Base-by-base conservation (phyloP, 1,284 basidiomycete species). In the Rhodotorula glutinis region DNA sequence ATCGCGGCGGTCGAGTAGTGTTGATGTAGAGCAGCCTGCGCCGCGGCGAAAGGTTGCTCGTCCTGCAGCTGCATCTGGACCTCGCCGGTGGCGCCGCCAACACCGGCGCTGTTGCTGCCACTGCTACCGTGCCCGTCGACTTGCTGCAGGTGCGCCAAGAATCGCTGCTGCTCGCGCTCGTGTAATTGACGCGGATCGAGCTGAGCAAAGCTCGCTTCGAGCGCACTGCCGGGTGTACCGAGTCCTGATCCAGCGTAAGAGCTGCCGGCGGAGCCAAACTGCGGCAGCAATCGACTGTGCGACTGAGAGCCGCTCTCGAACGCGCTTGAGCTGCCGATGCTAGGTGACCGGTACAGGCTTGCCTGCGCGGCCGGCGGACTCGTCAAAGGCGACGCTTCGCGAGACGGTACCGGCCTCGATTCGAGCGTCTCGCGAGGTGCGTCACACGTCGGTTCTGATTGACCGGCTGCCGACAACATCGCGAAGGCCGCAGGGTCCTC, bases 1-100 rank as follows among this genome's bases (percentile, higher is more conserved):
- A 58, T 40, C 4, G 51, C 46, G 25, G 66, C 25, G 52, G 54
- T 54, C 17, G 60, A 54, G 49, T 69, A 73, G 29, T 67, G 72
- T 30, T 65, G 66, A 38, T 73, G 71, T 2, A 73, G 55, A 14
- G 63, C 59, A 2, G 71, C 71, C 51, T 72, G 71, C 19, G 58
- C 49, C 29, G 64, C 54, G 49, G 43, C 25, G 14, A 51, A n/a
- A n/a, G 56, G 19, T 29, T 66, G 59, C 62, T 30, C n/a, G 33
- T 66, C 53, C 51, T 65, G 63, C 29, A 69, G 30, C 40, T 63
- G 57, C 61, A 65, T 66, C 43, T 44, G 43, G 14, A 44, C 21
- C 43, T 44, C 43, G 8, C 43, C 43, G 43, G 9, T 21, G 9
- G 14, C 5, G 21, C 43, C 43, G 43, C 43, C 43, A 21, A 16